Evolutionary conservation across 495 filamentous ascomycete species (phyloP).

Genomic region (Halenospora varia): DNA sequence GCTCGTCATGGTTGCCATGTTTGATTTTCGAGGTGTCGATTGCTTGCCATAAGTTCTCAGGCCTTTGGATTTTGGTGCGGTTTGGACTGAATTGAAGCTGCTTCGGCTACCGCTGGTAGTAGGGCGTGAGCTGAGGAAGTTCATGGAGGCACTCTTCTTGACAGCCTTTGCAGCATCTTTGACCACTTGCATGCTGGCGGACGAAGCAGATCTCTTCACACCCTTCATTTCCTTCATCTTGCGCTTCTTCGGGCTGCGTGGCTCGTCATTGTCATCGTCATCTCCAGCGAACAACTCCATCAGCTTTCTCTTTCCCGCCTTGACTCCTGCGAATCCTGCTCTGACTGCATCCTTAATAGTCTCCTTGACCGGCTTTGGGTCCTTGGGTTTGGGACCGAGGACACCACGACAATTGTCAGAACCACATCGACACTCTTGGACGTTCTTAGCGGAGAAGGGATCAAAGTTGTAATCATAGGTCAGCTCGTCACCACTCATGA

Average conservation of each 20-base stretch:
- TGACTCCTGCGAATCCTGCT: constrained; percentile 26
- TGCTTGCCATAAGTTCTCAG: constrained; percentile 14
- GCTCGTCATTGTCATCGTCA: constrained; percentile 24
- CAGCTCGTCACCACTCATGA: constrained; percentile 91
- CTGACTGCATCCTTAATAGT: constrained; percentile 39
- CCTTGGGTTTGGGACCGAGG: constrained; percentile 68
- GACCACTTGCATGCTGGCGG: constrained; percentile 19
- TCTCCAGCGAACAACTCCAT: constrained; percentile 34
- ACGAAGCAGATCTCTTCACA: constrained; percentile 27
- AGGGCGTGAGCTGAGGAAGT: constrained; percentile 16
- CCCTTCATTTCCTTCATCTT: constrained; percentile 35
- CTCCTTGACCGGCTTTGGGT: constrained; percentile 36
- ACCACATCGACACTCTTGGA: constrained; percentile 80
- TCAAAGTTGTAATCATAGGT: constrained; percentile 99
- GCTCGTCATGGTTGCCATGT: constrained; percentile 11
- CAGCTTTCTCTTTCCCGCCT: constrained; percentile 36
- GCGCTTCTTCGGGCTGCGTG: constrained; percentile 33
- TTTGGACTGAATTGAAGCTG: constrained; percentile 4
- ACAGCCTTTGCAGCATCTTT: constrained; percentile 17
- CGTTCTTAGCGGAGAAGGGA: constrained; percentile 77
- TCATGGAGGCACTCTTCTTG: constrained; percentile 20
- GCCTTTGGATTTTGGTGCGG: constrained; percentile 9
- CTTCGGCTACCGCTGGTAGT: constrained; percentile 7
- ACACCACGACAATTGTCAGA: constrained; percentile 71
- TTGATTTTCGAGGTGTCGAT: constrained; percentile 16